Conservation (phyloP, 75 land plant genomes). For the Isoetes taiwanensis region DNA sequence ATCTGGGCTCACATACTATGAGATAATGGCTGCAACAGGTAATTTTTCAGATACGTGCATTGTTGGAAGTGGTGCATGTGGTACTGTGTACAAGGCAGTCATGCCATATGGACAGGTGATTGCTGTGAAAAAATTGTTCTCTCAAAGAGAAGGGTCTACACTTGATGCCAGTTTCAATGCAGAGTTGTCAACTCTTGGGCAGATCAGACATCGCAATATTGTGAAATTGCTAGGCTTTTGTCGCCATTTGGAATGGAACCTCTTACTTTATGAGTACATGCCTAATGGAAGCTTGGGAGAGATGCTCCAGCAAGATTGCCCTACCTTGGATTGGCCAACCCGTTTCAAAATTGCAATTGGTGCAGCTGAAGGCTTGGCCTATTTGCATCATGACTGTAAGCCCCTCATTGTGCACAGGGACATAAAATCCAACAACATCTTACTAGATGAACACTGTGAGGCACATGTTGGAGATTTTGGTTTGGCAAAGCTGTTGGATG, state of each 20-base stretch:
- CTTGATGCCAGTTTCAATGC: constrained; percentile 52
- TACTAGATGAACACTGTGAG: constrained; percentile 61
- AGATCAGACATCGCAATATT: constrained; percentile 67
- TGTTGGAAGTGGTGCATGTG: not conserved
- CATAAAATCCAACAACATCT: constrained; percentile 65
- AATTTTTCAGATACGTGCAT: constrained; percentile 34
- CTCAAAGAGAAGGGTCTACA: constrained; percentile 48
- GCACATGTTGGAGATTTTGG: constrained; percentile 92
- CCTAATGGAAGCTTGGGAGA: constrained; percentile 61
- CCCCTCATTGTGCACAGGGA: constrained; percentile 67
- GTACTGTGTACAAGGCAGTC: constrained; percentile 2
- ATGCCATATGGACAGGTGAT: not conserved
- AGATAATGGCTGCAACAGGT: constrained; percentile 56
- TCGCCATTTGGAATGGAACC: constrained; percentile 48
- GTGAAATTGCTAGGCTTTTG: constrained; percentile 74
- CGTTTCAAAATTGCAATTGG: constrained; percentile 73
- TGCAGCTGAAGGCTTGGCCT: constrained; percentile 85
- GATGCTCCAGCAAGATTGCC: constrained; percentile 39
- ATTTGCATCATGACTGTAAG: constrained; percentile 79
- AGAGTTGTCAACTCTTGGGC: constrained; percentile 59
- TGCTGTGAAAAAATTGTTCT: constrained; percentile 25
- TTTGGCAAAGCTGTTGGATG: constrained; percentile 62
- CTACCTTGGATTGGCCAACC: constrained; percentile 53
- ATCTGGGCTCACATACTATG: constrained; percentile 31
- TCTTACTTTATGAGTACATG: constrained; percentile 78